These are phyloP conservation scores for Cryptosporidium tyzzeri DNA, from an alignment of 169 alveolate species.

Conservation along the genomic window DNA sequence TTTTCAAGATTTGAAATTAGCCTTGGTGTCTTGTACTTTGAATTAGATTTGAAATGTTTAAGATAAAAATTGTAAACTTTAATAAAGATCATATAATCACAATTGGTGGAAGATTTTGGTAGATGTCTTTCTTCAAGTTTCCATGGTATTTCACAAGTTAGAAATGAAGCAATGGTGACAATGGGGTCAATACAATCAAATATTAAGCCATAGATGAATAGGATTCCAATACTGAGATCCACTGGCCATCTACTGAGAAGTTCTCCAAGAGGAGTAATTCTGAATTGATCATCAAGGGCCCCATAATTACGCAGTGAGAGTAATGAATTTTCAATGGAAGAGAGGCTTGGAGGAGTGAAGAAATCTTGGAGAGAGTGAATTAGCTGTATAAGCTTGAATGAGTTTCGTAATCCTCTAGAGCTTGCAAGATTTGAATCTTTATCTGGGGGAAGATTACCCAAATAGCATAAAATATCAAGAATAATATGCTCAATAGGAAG, in stretches of 20 bases:
- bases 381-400: constrained; percentile 13
- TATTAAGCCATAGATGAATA: constrained; percentile 62
- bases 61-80: constrained; percentile 49
- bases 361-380: constrained; percentile 30
- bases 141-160: constrained; percentile 75
- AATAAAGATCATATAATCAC: constrained; percentile 67
- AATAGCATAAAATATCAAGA: constrained; percentile 37
- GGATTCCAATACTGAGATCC: constrained; percentile 73
- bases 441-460: background rate
- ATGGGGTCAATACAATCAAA: constrained; percentile 69
- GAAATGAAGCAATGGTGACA: constrained; percentile 62
- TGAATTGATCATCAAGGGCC: constrained; percentile 36
- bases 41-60: background rate
- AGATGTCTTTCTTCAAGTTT: constrained; percentile 25
- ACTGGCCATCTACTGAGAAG: constrained; percentile 75
- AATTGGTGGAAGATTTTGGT: constrained; percentile 17
- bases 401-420: background rate
- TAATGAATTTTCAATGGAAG: constrained; percentile 57
- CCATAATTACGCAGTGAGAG: constrained; percentile 29
- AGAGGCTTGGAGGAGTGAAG: constrained; percentile 58
- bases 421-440: background rate
- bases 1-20: background rate
- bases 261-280: constrained; percentile 75
- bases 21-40: background rate
- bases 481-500: constrained; percentile 66